Evolutionary conservation across 768 basidiomycete genomes (phyloP).

Genomic region (Suillus subaureus): DNA sequence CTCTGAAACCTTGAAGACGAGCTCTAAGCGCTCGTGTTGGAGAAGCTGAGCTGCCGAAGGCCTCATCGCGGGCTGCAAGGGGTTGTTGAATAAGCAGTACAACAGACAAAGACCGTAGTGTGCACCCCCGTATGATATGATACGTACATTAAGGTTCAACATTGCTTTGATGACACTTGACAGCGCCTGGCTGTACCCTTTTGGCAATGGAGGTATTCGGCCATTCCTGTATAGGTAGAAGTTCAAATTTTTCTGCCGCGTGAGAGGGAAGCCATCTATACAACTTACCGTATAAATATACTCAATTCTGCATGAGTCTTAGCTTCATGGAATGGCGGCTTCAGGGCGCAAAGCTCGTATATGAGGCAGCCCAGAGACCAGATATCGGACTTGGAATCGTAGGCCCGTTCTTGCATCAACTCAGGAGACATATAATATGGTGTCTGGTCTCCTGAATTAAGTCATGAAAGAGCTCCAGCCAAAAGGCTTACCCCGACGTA

Average conservation of each 20-base stretch:
- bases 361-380: constrained; percentile 98
- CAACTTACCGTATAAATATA: constrained; percentile 71
- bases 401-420: constrained; percentile 94
- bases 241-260: neutral
- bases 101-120: constrained; percentile 11
- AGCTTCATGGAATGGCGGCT: constrained; percentile 92
- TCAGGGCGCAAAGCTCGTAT: constrained; percentile 92
- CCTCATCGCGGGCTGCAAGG: constrained; percentile 75
- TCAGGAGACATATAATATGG: constrained; percentile 99
- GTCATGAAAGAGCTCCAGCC: neutral
- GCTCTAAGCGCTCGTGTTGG: constrained; percentile 75
- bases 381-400: constrained; percentile 97
- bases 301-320: constrained; percentile 87
- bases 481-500: constrained; percentile 84
- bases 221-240: constrained; percentile 58
- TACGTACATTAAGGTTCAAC: constrained; percentile 78
- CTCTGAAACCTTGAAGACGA: constrained; percentile 72
- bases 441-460: constrained; percentile 69
- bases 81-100: neutral
- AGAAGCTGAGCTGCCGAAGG: constrained; percentile 81
- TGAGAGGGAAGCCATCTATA: neutral
- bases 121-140: neutral
- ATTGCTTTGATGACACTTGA: constrained; percentile 81
- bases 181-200: constrained; percentile 76
- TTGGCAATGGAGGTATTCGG: constrained; percentile 87